phyloP scores from a whole-genome alignment of 441 rosid genomes.

The Lagerstroemia fauriei region DNA sequence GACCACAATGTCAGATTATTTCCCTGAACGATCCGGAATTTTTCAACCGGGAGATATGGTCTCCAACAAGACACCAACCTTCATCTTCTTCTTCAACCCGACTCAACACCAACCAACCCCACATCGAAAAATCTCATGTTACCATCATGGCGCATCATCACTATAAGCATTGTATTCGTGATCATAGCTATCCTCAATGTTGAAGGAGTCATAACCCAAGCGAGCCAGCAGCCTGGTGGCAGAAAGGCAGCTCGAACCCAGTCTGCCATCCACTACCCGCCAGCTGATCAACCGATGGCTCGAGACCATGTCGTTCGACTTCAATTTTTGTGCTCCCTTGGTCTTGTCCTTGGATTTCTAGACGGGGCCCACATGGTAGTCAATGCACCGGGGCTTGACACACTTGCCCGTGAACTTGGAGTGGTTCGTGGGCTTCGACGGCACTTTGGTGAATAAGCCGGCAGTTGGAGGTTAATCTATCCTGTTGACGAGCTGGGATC shows the following conservation, averaged over 20 bases:
- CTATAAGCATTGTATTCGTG: conserved; percentile 1
- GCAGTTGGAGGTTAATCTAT: conserved; percentile 44
- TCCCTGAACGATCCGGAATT: not conserved
- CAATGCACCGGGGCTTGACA: conserved; percentile 41
- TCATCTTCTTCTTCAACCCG: conserved; percentile 47
- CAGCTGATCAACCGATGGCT: conserved; percentile 41
- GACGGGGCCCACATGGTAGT: conserved; percentile 48
- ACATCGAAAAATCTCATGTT: conserved; percentile 36
- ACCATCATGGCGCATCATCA: not conserved
- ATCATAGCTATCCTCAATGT: conserved; percentile 12
- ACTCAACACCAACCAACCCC: conserved; percentile 35
- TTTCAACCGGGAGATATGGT: conserved; percentile 26
- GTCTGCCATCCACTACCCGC: conserved; percentile 44
- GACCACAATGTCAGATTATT: not conserved
- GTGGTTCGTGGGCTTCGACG: conserved; percentile 58
- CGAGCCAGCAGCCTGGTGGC: conserved; percentile 53
- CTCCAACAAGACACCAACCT: conserved; percentile 60
- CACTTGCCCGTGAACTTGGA: conserved; percentile 68
- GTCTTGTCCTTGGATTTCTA: conserved; percentile 53
- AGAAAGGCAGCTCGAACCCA: conserved; percentile 41
- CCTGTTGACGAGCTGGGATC: conserved; percentile 37
- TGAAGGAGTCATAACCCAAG: conserved; percentile 27
- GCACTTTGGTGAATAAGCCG: conserved; percentile 45
- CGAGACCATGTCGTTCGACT: conserved; percentile 40
- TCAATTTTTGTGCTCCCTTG: conserved; percentile 53